phyloP scores from a whole-genome alignment of 164 flowering plant species.

The Platanus orientalis region DNA sequence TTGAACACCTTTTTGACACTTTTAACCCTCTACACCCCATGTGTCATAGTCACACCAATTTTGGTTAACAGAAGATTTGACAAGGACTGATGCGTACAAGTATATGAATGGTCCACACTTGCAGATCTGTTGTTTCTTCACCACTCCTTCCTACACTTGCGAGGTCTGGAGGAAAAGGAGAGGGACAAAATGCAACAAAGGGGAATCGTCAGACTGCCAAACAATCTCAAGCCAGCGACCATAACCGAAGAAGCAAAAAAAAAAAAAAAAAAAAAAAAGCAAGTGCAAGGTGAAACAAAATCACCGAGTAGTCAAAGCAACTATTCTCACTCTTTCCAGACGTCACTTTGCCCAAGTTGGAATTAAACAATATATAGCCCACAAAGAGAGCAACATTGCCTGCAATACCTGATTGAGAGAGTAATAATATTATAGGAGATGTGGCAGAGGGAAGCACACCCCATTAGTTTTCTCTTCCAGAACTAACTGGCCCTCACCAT shows the following conservation, averaged over 20 bases:
- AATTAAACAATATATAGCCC: neutral
- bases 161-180: neutral
- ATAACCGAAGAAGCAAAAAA: no score
- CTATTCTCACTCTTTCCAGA: constrained; percentile 14
- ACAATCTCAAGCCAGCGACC: neutral
- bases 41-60: no score
- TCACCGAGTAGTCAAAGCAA: constrained; percentile 2
- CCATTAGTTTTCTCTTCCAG: constrained; percentile 8
- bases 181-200: neutral
- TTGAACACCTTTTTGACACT: no score
- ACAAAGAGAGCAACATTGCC: neutral
- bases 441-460: constrained; percentile 20
- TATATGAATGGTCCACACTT: neutral
- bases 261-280: no score
- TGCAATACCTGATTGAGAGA: neutral
- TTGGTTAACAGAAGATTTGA: no score
- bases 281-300: neutral
- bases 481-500: constrained; percentile 11
- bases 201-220: neutral
- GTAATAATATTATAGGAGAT: constrained; percentile 9
- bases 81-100: neutral
- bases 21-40: no score
- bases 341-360: constrained; percentile 11
- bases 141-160: neutral
- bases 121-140: neutral